These are phyloP conservation scores for Guillardia theta DNA, from an alignment of 78 protist species.

Conservation along the genomic window DNA sequence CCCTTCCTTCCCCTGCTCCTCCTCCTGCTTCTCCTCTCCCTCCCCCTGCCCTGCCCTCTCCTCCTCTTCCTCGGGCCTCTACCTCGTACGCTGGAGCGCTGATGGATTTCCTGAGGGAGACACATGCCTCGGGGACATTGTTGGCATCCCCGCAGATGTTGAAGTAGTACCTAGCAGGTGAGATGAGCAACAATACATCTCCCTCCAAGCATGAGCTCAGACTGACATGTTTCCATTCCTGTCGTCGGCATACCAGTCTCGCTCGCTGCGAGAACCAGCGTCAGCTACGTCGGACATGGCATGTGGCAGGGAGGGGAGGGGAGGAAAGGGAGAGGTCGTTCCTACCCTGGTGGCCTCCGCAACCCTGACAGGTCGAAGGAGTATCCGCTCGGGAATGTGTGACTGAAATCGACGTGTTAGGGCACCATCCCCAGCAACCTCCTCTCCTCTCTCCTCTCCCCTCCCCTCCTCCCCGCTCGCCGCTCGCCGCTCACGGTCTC, in stretches of 20 bases:
- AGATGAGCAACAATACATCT: no score
- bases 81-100: neutral
- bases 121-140: conserved; percentile 13
- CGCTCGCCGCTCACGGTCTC: no score
- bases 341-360: neutral
- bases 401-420: neutral
- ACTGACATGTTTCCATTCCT: conserved; percentile 14
- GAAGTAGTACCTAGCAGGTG: conserved; percentile 35
- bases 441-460: no score
- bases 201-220: no score
- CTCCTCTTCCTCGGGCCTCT: no score
- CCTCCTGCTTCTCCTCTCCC: no score
- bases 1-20: no score
- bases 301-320: no score
- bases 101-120: neutral
- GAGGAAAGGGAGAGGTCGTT: no score
- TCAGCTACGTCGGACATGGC: neutral
- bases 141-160: conserved; percentile 32
- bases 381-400: neutral
- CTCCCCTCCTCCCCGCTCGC: no score
- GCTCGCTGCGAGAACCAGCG: neutral
- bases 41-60: no score
- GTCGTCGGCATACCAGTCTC: conserved; percentile 32
- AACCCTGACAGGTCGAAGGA: neutral
- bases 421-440: neutral